Evolutionary conservation across 2,329 filamentous ascomycete species (phyloP).

Genomic region (Fusarium irregulare): DNA sequence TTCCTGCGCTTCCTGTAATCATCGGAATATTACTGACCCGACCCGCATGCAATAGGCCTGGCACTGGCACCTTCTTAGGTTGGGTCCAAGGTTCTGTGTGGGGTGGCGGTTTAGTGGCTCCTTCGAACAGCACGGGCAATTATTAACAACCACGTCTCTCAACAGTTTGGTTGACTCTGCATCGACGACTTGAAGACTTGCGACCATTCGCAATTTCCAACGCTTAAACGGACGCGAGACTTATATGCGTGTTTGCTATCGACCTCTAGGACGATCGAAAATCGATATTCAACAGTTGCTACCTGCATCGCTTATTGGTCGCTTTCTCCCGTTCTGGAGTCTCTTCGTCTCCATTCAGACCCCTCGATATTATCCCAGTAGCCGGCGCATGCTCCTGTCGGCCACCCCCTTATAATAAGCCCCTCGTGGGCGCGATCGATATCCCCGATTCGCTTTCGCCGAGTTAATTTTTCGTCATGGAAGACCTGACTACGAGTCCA

Average conservation of each 20-base stretch:
- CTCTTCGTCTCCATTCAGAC: slow-evolving; percentile 17
- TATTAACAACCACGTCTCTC: slow-evolving; percentile 45
- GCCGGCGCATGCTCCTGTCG: slow-evolving; percentile 40
- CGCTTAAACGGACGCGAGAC: background rate
- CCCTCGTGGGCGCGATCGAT: slow-evolving; percentile 46
- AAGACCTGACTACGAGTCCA: slow-evolving; percentile 39
- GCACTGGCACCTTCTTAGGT: background rate
- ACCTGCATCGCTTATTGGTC: slow-evolving; percentile 1
- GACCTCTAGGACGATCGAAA: background rate
- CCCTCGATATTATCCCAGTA: slow-evolving; percentile 20
- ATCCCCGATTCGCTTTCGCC: slow-evolving; percentile 35
- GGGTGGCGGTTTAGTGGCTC: slow-evolving; percentile 40
- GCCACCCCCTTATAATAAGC: slow-evolving; percentile 39
- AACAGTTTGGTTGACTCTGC: slow-evolving; percentile 28
- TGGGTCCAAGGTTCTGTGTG: slow-evolving; percentile 27
- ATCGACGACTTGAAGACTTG: slow-evolving; percentile 8
- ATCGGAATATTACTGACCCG: slow-evolving; percentile 30
- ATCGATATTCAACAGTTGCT: background rate
- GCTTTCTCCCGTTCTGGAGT: slow-evolving; percentile 1
- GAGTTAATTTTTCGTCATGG: slow-evolving; percentile 38
- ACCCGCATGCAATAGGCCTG: background rate
- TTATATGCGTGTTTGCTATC: background rate
- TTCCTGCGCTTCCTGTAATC: background rate
- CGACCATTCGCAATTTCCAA: background rate
- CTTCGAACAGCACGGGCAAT: slow-evolving; percentile 27